Evolutionary conservation across 345 rosid genomes (phyloP), one percentile per base, ranked within the genome.

Genomic region (Kernera saxatilis): DNA sequence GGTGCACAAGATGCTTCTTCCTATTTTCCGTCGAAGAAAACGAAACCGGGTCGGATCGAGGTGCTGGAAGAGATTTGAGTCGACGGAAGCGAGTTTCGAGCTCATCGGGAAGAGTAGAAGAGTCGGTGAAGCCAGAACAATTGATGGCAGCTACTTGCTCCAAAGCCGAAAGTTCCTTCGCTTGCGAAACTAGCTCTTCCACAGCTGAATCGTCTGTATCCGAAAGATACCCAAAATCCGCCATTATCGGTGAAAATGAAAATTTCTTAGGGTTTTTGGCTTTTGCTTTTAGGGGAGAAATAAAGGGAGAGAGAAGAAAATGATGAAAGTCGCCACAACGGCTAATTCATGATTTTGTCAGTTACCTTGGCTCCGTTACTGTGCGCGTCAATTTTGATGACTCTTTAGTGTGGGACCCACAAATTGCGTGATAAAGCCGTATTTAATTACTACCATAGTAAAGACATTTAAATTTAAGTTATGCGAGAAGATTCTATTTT

Each of bases 131-230:
- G 29, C 78, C 62, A 64, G 93, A 87, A 48, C 86, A 84, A 59
- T 92, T 86, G 78, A 92, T 86, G 17, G 89, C 86, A 58, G 96
- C 84, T 70, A 89, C 63, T 73, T 88, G 88, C 30, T 92, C 92
- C 49, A 89, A 86, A 61, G 86, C 85, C 5, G 82, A 84, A 51
- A 89, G 91, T 37, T 92, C 96, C 74, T 82, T 73, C 0, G 88
- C 63, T 70, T 86, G 94, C 2, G 96, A 82, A 58, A 89, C 61
- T 23, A 92, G 81, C 8, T 89, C 92, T 17, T 92, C 96, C 5
- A 86, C 87, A 2, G 89, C 89, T 22, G 94, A 83, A 26, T 89
- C 94, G 43, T 92, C 98, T 12, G 94, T 82, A 70, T 92, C 92
- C 0, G 94, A 89, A 2, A 87, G 74, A 75, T 60, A 65, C 46